Evolutionary conservation across 108 stramenopile species (phyloP).

Genomic region (Pseudonitzschia multistriata): DNA sequence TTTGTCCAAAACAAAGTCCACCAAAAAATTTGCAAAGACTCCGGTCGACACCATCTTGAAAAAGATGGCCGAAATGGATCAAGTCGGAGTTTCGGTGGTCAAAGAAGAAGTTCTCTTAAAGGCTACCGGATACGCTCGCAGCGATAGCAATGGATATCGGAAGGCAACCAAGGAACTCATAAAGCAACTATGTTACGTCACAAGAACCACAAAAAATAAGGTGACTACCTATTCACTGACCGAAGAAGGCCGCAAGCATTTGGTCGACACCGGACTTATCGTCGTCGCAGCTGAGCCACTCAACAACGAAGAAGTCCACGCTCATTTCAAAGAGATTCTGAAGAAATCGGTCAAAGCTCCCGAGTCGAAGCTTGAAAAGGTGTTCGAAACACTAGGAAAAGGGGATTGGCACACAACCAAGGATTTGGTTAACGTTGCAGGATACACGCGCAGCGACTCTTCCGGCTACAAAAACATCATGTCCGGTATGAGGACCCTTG

Average conservation of each 20-base stretch:
- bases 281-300: not conserved
- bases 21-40: not conserved
- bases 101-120: slow-evolving; percentile 2
- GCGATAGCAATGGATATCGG: slow-evolving; percentile 10
- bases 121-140: slow-evolving; percentile 6
- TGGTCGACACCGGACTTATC: not conserved
- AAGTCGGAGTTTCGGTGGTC: not conserved
- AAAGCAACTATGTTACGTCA: slow-evolving; percentile 6
- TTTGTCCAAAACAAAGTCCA: too few species aligned
- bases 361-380: not conserved
- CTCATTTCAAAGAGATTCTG: not conserved
- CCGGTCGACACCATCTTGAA: not conserved
- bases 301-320: slow-evolving; percentile 7
- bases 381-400: not conserved
- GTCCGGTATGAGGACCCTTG: not conserved
- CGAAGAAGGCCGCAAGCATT: not conserved
- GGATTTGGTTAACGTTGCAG: not conserved
- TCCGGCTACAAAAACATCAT: not conserved
- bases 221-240: not conserved
- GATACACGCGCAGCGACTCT: slow-evolving; percentile 3
- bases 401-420: not conserved
- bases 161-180: slow-evolving; percentile 4
- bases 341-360: slow-evolving; percentile 3
- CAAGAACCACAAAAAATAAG: not conserved
- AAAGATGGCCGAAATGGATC: slow-evolving; percentile 13